Percentiles rank a stretch among this genome's conserved stretches.
Conservation (phyloP, 371 early-diverging fungal genomes). For the Apophysomyces trapeziformis region DNA sequence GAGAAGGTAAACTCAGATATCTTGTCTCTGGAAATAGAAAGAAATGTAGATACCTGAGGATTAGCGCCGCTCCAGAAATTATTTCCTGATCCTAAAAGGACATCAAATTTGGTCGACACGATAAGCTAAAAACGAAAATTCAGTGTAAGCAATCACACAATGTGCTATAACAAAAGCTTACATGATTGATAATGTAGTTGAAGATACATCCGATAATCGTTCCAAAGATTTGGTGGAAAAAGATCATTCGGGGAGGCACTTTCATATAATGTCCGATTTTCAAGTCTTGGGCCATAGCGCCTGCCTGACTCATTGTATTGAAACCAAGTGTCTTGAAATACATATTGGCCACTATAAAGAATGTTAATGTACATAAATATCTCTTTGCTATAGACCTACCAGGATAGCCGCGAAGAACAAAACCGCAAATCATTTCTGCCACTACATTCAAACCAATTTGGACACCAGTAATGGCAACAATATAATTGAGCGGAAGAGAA, state of each 20-base stretch:
- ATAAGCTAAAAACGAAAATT: slow-evolving; percentile 29
- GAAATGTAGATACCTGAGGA: slow-evolving; percentile 28
- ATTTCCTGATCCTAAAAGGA: slow-evolving; percentile 41
- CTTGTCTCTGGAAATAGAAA: slow-evolving; percentile 18
- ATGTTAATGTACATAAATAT: not conserved
- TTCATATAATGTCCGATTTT: slow-evolving; percentile 81
- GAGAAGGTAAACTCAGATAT: too few relatives aligned
- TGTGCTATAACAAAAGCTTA: slow-evolving; percentile 12
- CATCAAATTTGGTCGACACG: slow-evolving; percentile 42
- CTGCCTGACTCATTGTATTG: slow-evolving; percentile 59
- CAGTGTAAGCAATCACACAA: not conserved
- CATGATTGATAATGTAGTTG: slow-evolving; percentile 54
- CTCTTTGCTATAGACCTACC: slow-evolving; percentile 16
- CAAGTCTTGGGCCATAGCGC: slow-evolving; percentile 58
- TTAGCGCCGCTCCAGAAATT: slow-evolving; percentile 59
- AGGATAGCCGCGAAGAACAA: slow-evolving; percentile 44
- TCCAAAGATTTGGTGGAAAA: slow-evolving; percentile 64
- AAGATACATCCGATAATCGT: slow-evolving; percentile 61
- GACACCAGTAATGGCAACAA: slow-evolving; percentile 41
- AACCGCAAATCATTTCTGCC: slow-evolving; percentile 65
- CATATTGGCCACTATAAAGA: slow-evolving; percentile 57
- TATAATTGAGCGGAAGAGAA: slow-evolving; percentile 43
- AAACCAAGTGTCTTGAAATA: slow-evolving; percentile 59
- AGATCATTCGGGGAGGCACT: slow-evolving; percentile 69
- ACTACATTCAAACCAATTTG: slow-evolving; percentile 62